Conservation (phyloP, 169 alveolate species). For the Babesia gibsoni region DNA sequence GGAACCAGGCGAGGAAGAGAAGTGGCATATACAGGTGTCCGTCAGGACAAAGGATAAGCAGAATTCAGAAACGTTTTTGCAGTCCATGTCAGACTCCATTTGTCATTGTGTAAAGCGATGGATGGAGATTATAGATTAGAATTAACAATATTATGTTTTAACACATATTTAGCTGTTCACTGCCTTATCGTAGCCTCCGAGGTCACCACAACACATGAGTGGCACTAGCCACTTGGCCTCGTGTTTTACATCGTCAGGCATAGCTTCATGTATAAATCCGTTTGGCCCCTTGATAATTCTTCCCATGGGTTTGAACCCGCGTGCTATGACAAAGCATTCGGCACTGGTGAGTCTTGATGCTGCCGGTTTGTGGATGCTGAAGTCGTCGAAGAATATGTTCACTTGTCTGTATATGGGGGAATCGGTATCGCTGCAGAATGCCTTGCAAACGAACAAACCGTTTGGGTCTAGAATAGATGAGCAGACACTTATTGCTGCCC, state of each 20-base stretch:
- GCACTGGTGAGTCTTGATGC: slow-evolving; percentile 83
- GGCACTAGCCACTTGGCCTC: slow-evolving; percentile 25
- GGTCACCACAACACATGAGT: slow-evolving; percentile 42
- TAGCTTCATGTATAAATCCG: slow-evolving; percentile 7
- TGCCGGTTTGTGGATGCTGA: slow-evolving; percentile 84
- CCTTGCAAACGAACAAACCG: slow-evolving; percentile 95
- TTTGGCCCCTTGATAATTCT: slow-evolving; percentile 25
- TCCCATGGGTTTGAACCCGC: slow-evolving; percentile 67
- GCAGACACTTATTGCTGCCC: slow-evolving; percentile 90
- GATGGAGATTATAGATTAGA: background rate
- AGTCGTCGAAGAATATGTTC: slow-evolving; percentile 75
- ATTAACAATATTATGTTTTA: background rate
- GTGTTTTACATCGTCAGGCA: slow-evolving; percentile 2
- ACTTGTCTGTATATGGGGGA: slow-evolving; percentile 74
- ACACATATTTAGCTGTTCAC: background rate
- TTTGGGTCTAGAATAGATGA: slow-evolving; percentile 85
- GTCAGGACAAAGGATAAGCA: slow-evolving; percentile 22
- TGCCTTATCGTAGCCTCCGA: slow-evolving; percentile 29
- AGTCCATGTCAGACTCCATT: slow-evolving; percentile 32
- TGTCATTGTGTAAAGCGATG: slow-evolving; percentile 28
- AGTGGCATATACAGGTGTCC: slow-evolving; percentile 38
- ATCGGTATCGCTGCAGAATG: slow-evolving; percentile 92
- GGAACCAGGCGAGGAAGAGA: slow-evolving; percentile 2
- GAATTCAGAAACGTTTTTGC: background rate
- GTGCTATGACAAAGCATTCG: slow-evolving; percentile 86